Percentiles rank a stretch among this genome's conserved stretches.
Evolutionary conservation across 2,329 filamentous ascomycete genomes (phyloP).

Genomic region (Fusarium xyrophilum): DNA sequence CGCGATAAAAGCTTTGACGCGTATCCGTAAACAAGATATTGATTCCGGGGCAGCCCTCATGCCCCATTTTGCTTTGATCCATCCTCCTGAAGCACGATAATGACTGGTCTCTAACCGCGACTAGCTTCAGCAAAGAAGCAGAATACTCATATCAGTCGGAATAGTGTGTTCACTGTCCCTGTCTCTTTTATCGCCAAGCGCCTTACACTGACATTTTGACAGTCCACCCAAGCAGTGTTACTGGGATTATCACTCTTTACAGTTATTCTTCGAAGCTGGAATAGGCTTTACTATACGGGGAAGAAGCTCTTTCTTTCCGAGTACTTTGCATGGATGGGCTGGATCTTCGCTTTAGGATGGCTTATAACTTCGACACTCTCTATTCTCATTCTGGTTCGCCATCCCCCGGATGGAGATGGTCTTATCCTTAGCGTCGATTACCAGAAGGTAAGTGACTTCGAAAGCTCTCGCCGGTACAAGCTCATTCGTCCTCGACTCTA

Average conservation of each 20-base stretch:
- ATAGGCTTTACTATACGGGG: background rate
- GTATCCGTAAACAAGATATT: background rate
- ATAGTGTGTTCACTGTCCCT: background rate
- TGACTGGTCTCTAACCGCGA: background rate
- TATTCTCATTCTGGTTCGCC: background rate
- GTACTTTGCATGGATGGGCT: slow-evolving; percentile 1
- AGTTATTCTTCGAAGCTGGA: slow-evolving; percentile 7
- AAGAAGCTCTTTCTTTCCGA: background rate
- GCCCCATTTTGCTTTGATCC: background rate
- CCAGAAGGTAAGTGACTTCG: background rate
- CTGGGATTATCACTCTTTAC: background rate
- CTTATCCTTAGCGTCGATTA: background rate
- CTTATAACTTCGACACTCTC: slow-evolving; percentile 2
- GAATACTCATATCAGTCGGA: background rate
- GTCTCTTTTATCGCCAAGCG: background rate
- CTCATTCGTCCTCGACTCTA: background rate
- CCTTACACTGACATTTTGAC: background rate
- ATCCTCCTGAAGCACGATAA: background rate
- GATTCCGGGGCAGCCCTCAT: background rate
- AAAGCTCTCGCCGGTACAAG: background rate
- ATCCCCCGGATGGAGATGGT: background rate
- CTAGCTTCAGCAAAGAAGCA: background rate
- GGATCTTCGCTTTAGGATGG: slow-evolving; percentile 2
- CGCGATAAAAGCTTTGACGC: background rate
- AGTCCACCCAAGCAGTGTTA: background rate